Conservation (phyloP, 1,284 basidiomycete genomes). For the Apiotrichum gracile region DNA sequence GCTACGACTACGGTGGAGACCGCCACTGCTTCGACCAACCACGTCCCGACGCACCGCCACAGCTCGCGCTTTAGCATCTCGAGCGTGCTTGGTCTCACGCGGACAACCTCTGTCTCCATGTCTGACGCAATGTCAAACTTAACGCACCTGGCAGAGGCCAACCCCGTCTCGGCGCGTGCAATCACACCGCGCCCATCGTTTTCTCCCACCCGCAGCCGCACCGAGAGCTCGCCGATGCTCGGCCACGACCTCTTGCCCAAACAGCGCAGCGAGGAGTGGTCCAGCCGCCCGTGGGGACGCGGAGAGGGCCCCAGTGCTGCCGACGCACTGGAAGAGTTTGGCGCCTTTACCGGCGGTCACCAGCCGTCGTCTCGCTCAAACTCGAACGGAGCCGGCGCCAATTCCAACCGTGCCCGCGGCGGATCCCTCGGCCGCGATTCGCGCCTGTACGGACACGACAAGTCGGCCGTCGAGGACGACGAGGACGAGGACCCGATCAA, state of each 20-base stretch:
- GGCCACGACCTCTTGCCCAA: background rate
- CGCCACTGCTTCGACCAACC: conserved; percentile 15
- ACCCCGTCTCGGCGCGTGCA: conserved; percentile 10
- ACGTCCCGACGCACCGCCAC: background rate
- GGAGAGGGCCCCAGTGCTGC: conserved; percentile 38
- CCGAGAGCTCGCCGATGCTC: conserved; percentile 15
- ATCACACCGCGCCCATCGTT: background rate
- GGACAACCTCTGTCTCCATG: conserved; percentile 18
- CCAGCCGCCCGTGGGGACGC: conserved; percentile 31
- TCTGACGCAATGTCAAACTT: conserved; percentile 32
- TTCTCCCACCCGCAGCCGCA: conserved; percentile 15
- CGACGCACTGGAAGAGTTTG: conserved; percentile 39
- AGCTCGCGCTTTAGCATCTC: conserved; percentile 34
- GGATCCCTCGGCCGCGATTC: conserved; percentile 38
- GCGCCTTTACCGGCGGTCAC: conserved; percentile 27
- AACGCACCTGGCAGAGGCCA: conserved; percentile 30
- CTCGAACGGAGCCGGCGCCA: too few species aligned
- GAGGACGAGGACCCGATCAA: conserved; percentile 10
- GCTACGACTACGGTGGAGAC: conserved; percentile 34
- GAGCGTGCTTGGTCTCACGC: conserved; percentile 31
- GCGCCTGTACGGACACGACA: conserved; percentile 20
- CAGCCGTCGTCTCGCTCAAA: conserved; percentile 6
- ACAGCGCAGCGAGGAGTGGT: conserved; percentile 38
- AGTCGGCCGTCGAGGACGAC: background rate
- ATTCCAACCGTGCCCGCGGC: conserved; percentile 21